Evolutionary conservation across 208 protist genomes (phyloP).

Genomic region (Trypanosoma caninum): DNA sequence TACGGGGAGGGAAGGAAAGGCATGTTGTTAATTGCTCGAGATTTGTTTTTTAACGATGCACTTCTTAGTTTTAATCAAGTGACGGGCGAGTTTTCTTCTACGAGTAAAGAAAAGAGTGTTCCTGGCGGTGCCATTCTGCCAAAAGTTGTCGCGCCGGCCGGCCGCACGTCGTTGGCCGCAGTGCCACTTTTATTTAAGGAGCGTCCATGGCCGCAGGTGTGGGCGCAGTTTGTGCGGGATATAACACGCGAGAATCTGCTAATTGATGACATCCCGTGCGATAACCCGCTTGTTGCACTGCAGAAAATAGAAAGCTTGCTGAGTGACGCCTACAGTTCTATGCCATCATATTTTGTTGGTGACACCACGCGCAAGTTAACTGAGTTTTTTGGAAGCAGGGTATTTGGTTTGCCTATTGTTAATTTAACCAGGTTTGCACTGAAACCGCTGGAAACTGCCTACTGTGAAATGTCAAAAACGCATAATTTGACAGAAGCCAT

Average conservation of each 20-base stretch:
- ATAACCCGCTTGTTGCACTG: conserved; percentile 5
- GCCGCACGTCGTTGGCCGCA: not conserved
- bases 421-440: not conserved
- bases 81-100: not conserved
- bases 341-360: not conserved
- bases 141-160: not conserved
- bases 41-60: conserved; percentile 11
- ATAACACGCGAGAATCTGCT: conserved; percentile 16
- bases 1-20: conserved; percentile 9
- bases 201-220: conserved; percentile 16
- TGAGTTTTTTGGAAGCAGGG: not conserved
- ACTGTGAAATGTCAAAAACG: conserved; percentile 1
- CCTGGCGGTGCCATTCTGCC: conserved; percentile 1
- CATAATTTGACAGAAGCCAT: conserved; percentile 9
- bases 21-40: conserved; percentile 11
- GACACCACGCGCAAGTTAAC: not conserved
- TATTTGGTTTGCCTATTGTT: not conserved
- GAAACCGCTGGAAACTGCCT: not conserved
- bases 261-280: conserved; percentile 4
- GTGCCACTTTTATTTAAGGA: conserved; percentile 4
- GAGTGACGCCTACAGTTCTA: conserved; percentile 8
- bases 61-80: conserved; percentile 6
- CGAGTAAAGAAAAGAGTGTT: not conserved
- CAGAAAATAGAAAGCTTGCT: conserved; percentile 10
- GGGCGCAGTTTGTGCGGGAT: conserved; percentile 27